Base-by-base conservation (phyloP, 257 asterid genomes). In the Capsicum baccatum region DNA sequence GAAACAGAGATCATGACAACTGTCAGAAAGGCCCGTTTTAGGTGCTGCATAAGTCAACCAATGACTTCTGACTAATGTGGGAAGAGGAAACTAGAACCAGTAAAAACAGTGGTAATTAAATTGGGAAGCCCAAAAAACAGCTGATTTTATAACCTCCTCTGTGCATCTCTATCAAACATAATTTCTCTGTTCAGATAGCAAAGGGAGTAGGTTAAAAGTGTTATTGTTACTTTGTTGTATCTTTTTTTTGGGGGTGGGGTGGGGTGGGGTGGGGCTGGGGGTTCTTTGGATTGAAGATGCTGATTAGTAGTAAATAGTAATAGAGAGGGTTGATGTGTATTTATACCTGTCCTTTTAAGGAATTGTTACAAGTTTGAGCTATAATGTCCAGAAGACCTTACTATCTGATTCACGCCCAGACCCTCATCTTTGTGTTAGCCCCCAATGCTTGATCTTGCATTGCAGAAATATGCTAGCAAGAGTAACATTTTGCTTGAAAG, bases 31-130 rank as follows among this genome's bases (percentile, higher is more conserved):
- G 99, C 99, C 50, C 99, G 97, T 84, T 96, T 94, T 92, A 91
- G 98, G 93, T 96, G 99, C 95, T 96, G 98, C 92, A 91, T 93
- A 47, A 93, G 92, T 52, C 94, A 89, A 39, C 98, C 99, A 0
- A 96, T 92, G 97, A 94, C 97, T 68, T 87, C 85, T 14, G 97
- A 96, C 86, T 96, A 91, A 91, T 73, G 85, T 83, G 21, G 69
- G 58, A 60, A 70, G 84, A 33, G 17, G 69, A 60, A 80, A 26
- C 85, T 83, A 82, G 86, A 84, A 85, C 67, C 83, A 83, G 86
- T 79, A 81, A 68, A 62, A 85, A 81, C 83, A 86, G 81, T 83
- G 82, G 84, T 64, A 81, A 83, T 86, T 83, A 86, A 85, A 76
- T 79, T 81, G 83, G 80, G 89, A 84, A 85, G 89, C 44, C 57